phyloP scores from a whole-genome alignment of 331 rosid genomes.

The Malus hybrid region DNA sequence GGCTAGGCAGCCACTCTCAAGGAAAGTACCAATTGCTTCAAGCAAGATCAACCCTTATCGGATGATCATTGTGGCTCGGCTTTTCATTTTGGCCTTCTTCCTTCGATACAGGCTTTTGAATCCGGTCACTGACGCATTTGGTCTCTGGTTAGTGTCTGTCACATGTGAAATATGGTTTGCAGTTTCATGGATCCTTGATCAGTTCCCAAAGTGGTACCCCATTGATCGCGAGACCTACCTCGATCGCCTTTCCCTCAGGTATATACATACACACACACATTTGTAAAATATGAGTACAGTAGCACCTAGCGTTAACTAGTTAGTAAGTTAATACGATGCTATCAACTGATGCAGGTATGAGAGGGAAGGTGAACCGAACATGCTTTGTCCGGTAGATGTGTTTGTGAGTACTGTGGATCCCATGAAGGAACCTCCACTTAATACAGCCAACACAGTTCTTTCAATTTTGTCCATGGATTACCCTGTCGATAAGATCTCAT shows the following conservation, averaged over 20 bases:
- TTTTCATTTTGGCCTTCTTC: conserved; percentile 52
- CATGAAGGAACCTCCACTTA: conserved; percentile 91
- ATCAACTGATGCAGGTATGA: conserved; percentile 54
- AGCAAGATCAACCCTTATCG: conserved; percentile 87
- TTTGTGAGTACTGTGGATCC: conserved; percentile 98
- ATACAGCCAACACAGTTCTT: conserved; percentile 78
- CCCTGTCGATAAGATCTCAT: conserved; percentile 80
- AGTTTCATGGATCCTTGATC: conserved; percentile 88
- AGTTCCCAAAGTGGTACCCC: conserved; percentile 94
- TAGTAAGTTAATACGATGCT: background rate
- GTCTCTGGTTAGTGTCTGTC: conserved; percentile 84
- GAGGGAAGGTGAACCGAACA: conserved; percentile 74
- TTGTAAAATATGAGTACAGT: too few species aligned
- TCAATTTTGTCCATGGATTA: conserved; percentile 89
- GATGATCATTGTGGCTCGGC: conserved; percentile 74
- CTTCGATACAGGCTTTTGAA: conserved; percentile 65
- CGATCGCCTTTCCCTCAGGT: conserved; percentile 93
- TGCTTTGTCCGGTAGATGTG: conserved; percentile 76
- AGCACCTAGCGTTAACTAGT: too few species aligned
- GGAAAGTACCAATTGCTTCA: conserved; percentile 88
- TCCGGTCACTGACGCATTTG: conserved; percentile 80
- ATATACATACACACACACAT: background rate
- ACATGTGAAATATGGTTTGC: conserved; percentile 91
- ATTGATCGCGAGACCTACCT: conserved; percentile 89
- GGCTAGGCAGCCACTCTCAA: conserved; percentile 82